Evolutionary conservation across 768 basidiomycete species (phyloP), one percentile per base, ranked within the genome.

Genomic region (Boletus coccyginus): DNA sequence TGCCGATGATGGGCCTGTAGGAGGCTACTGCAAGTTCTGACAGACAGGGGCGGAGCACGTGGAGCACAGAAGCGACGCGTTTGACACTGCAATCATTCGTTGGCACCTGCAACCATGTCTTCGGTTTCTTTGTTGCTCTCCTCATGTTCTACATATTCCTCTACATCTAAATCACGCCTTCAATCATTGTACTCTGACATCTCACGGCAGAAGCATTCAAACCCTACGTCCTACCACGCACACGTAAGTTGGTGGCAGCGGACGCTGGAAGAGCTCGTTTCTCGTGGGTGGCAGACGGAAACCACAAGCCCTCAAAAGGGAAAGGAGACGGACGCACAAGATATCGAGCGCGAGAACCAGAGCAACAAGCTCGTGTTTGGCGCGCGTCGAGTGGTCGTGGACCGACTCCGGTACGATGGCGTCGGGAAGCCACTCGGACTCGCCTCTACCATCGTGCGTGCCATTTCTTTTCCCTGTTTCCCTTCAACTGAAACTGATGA

Each of bases 141-240:
- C 51, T 60, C 66, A 3, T 66, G 68, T 13, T 52, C 68, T 51
- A 65, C 65, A 19, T 73, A 70, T 14, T 58, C 62, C 13, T 63
- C 67, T 11, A 72, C 64, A 3, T 69, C 73, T 16, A 70, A 64
- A 11, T 64, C 80, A 24, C 84, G 90, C 9, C 76, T 92, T 0
- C 85, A 89, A 58, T 84, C 93, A 0, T 77, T 98, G 8, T 98
- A 95, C 73, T 89, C 94, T 9, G 93, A 95, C 66, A 85, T 95
- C 55, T 84, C 90, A 0, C 78, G 85, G 13, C 92, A 95, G 73
- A 91, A 88, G 63, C 76, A 83, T 46, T 88, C 92, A 1, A 95
- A 98, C 69, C 89, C 92, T 0, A 80, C 87, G 2, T 86, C 91
- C 5, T 97, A 87, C 69, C 73, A 83, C 47, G 83, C 91, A 12